Evolutionary conservation across 2,329 filamentous ascomycete genomes (phyloP).

Genomic region (Aspergillus tanneri): DNA sequence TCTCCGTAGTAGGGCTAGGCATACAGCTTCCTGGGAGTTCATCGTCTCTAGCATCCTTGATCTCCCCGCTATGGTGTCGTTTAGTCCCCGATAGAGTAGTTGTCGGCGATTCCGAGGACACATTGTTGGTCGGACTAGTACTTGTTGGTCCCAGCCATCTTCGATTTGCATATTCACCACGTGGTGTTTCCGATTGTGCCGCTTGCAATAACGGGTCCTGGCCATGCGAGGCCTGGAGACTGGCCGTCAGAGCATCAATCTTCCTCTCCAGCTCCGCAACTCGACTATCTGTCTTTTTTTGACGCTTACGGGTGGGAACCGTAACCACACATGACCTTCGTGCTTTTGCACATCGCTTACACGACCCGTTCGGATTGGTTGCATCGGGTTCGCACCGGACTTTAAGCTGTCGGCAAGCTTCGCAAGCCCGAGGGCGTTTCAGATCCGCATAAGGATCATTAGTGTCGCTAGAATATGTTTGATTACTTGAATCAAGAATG

Average conservation of each 20-base stretch:
- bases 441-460: slow-evolving; percentile 46
- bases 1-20: slow-evolving; percentile 24
- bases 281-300: slow-evolving; percentile 87
- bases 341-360: slow-evolving; percentile 76
- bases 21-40: neutral
- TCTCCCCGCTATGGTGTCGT: slow-evolving; percentile 31
- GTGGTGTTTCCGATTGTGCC: slow-evolving; percentile 26
- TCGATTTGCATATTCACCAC: slow-evolving; percentile 41
- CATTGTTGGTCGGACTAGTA: slow-evolving; percentile 4
- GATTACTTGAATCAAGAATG: too few species aligned
- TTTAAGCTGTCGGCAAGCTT: slow-evolving; percentile 72
- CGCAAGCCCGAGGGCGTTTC: slow-evolving; percentile 70
- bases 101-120: too few species aligned
- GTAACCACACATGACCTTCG: slow-evolving; percentile 76
- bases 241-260: slow-evolving; percentile 83
- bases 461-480: too few species aligned
- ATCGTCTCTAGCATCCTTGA: slow-evolving; percentile 22
- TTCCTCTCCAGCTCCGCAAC: slow-evolving; percentile 91
- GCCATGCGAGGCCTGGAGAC: slow-evolving; percentile 59
- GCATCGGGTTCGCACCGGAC: slow-evolving; percentile 81
- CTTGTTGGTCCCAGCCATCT: slow-evolving; percentile 28
- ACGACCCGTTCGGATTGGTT: slow-evolving; percentile 61
- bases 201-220: slow-evolving; percentile 21
- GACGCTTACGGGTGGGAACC: slow-evolving; percentile 71
- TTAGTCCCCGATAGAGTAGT: slow-evolving; percentile 31